Base-by-base conservation (phyloP, 257 asterid species). In the Hygrophila difformis region DNA sequence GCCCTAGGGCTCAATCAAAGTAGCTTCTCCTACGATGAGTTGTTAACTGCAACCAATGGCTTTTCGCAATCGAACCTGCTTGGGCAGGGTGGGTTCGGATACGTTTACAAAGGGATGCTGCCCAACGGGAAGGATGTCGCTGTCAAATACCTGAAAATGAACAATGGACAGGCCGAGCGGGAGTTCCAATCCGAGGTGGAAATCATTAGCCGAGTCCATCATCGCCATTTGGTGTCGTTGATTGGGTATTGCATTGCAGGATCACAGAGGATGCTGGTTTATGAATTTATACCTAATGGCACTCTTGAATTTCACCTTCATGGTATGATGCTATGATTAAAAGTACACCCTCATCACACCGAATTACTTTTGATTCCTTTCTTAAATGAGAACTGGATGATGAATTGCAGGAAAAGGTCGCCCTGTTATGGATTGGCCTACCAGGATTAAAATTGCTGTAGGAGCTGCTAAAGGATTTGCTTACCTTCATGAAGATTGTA, bases 1-100 rank as follows among this genome's bases (percentile, higher is more conserved):
- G 55, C 74, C 19, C 55, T 74, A 1, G 69, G 77, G 14, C 60
- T 62, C 59, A 66, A 53, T 47, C 77, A 74, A 21, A 74, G 81
- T 67, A 69, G 54, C 67, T 76, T 76, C 73, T 54, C 74, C 0
- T 76, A 76, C 33, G 78, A 76, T 14, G 83, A 73, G 41, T 24
- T 80, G 53, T 73, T 71, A 15, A 66, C 48, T 17, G 86, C 92
- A 26, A 76, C 86, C 1, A 29, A 57, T 2, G 74, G 72, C 0
- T 80, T 80, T 18, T 42, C 82, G 4, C 63, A 62, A 48, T 47
- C 58, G 1, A 70, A 71, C 39, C 66, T 80, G 20, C 70, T 76
- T 3, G 92, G 92, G 48, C 80, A 80, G 56, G 86, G 92, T 10
- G 92, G 92, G 1, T 80, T 80, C 44, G 92, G 86, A 6, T 73